These are phyloP conservation scores for Phytophthora hibernalis DNA, from an alignment of 352 stramenopile genomes.

Conservation along the genomic window DNA sequence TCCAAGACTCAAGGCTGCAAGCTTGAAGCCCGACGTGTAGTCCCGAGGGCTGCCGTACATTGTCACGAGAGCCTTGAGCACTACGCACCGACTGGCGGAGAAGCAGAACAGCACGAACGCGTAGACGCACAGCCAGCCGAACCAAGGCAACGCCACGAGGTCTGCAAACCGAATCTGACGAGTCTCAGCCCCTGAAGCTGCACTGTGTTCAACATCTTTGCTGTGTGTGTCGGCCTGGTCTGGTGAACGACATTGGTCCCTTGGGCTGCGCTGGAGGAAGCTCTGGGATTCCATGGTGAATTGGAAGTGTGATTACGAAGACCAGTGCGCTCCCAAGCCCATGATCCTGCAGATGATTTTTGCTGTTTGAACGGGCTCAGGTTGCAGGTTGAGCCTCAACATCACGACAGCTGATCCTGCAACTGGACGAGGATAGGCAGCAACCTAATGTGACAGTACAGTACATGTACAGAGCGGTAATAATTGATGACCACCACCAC, in stretches of 20 bases:
- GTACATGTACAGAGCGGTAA: too few species aligned
- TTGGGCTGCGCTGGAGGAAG: neutral
- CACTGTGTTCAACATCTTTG: neutral
- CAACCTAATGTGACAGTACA: neutral
- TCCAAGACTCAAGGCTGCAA: conserved; percentile 25
- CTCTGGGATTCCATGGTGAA: conserved; percentile 11
- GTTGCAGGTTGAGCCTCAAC: neutral
- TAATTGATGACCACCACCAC: too few species aligned
- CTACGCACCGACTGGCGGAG: conserved; percentile 28
- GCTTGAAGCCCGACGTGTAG: conserved; percentile 29
- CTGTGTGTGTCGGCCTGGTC: neutral
- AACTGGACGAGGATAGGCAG: conserved; percentile 14
- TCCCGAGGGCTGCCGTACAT: conserved; percentile 36
- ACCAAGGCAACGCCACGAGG: conserved; percentile 23
- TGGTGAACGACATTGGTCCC: neutral
- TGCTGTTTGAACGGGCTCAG: conserved; percentile 11
- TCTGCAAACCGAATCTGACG: conserved; percentile 5
- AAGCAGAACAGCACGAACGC: conserved; percentile 33
- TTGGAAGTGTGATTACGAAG: neutral
- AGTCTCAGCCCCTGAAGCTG: neutral
- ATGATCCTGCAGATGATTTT: conserved; percentile 9
- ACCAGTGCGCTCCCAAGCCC: neutral
- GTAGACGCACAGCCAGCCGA: conserved; percentile 42
- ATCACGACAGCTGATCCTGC: conserved; percentile 10
- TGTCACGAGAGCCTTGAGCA: conserved; percentile 25